Conservation (phyloP, 192 early-diverging fungal species). For the Thoreauomyces humboldtii region DNA sequence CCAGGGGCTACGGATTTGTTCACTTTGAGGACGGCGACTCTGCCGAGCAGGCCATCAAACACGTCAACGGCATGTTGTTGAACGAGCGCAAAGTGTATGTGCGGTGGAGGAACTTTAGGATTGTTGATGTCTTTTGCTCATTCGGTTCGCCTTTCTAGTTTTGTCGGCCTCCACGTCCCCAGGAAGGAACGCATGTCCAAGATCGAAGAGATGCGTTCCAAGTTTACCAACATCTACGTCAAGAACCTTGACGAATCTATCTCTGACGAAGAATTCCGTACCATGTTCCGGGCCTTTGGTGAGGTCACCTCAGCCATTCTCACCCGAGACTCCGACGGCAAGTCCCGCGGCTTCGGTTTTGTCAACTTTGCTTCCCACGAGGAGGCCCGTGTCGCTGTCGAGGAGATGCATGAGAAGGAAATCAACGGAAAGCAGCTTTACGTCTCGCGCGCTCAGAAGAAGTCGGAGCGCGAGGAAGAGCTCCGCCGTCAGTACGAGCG, state of each 20-base stretch:
- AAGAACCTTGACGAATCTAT: conserved; percentile 90
- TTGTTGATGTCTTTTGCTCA: conserved; percentile 5
- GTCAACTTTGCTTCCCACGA: conserved; percentile 95
- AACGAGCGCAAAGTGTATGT: conserved; percentile 94
- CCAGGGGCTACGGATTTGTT: conserved; percentile 97
- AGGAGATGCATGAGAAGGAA: conserved; percentile 91
- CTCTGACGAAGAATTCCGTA: conserved; percentile 71
- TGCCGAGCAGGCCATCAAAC: conserved; percentile 92
- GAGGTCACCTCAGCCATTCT: conserved; percentile 80
- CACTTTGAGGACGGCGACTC: conserved; percentile 95
- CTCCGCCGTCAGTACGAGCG: conserved; percentile 94
- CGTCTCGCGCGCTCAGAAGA: conserved; percentile 98
- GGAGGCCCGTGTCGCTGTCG: conserved; percentile 81
- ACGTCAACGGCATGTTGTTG: conserved; percentile 99
- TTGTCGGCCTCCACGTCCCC: conserved; percentile 89
- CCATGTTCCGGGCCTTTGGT: conserved; percentile 79
- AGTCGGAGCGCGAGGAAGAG: conserved; percentile 95
- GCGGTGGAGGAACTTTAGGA: neutral
- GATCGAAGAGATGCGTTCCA: conserved; percentile 80
- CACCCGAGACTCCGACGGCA: conserved; percentile 73
- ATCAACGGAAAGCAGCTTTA: conserved; percentile 87
- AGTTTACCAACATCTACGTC: conserved; percentile 98
- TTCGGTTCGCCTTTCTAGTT: conserved; percentile 40
- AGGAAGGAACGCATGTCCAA: conserved; percentile 90
- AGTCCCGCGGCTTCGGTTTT: conserved; percentile 93